Evolutionary conservation across 2,329 filamentous ascomycete genomes (phyloP).

Genomic region (Metarhizium brunneum): DNA sequence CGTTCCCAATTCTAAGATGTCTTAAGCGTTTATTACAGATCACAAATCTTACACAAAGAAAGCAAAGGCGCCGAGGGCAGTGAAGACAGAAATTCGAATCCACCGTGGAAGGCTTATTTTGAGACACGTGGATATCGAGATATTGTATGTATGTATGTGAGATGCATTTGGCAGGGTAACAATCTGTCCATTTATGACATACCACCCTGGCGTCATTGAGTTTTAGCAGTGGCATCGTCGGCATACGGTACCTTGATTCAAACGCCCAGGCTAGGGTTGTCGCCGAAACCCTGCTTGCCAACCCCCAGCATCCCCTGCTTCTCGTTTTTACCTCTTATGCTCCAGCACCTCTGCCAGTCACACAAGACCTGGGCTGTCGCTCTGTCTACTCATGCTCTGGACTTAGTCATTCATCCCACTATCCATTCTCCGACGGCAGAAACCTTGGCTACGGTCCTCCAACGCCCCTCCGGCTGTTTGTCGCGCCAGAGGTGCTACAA

Average conservation of each 20-base stretch:
- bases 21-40: constrained; percentile 18
- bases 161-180: not conserved
- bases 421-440: constrained; percentile 11
- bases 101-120: constrained; percentile 11
- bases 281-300: constrained; percentile 13
- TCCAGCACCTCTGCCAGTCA: constrained; percentile 30
- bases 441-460: constrained; percentile 3
- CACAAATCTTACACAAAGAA: constrained; percentile 12
- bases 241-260: constrained; percentile 7
- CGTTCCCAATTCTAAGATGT: constrained; percentile 11
- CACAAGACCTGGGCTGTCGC: constrained; percentile 36
- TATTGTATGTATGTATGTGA: constrained; percentile 17
- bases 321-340: constrained; percentile 21
- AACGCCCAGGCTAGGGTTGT: constrained; percentile 1
- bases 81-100: not conserved
- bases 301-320: constrained; percentile 26
- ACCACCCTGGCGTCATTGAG: constrained; percentile 5
- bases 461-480: constrained; percentile 16
- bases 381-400: constrained; percentile 17
- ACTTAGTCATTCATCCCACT: constrained; percentile 5
- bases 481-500: constrained; percentile 30
- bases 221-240: constrained; percentile 20
- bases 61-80: not conserved
- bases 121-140: constrained; percentile 27
- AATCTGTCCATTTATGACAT: not conserved